Base-by-base conservation (phyloP, 345 rosid genomes). In the Anastatica hierochuntica region DNA sequence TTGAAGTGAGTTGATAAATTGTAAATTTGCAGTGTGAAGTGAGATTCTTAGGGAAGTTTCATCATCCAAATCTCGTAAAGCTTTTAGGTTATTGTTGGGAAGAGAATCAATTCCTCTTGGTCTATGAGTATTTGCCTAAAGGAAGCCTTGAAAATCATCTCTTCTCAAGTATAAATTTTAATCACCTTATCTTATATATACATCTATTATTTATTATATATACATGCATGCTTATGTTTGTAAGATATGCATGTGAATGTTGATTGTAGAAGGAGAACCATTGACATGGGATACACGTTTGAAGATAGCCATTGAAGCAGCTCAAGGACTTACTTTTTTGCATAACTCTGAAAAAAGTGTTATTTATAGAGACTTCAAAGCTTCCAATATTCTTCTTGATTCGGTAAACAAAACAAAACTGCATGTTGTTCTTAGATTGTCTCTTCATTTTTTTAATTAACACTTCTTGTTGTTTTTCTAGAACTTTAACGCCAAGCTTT, bases 81-180 rank as follows among this genome's bases (percentile, higher is more conserved):
- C 79, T 90, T 1, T 27, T 90, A 38, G 97, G 97, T 2, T 90
- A 83, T 30, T 90, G 97, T 31, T 74, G 81, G 79, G 95, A 90
- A 58, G 90, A 86, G 1, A 62, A 29, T 1, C 83, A 74, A 5
- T 83, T 78, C 67, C 82, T 85, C 6, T 79, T 86, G 16, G 90
- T 90, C 2, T 90, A 90, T 10, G 90, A 90, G 45, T 72, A 76
- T 63, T 75, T 83, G 77, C 77, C 75, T 11, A 80, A 74, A 55
- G 86, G 97, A 5, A 83, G 94, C 82, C 66, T 90, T 63, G 90
- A 90, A 42, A 76, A 62, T 9, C 95, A 85, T 56, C 84, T 90
- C 24, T 86, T 90, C 51, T 65, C 72, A 65, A 77, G 95, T 81
- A 83, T n/a, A 58, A 60, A 4, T 46, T 15, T 38, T 18, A 2